These are phyloP conservation scores for Calonectria pseudoturangicola DNA, from an alignment of 2,329 filamentous ascomycete species.

Conservation along the genomic window DNA sequence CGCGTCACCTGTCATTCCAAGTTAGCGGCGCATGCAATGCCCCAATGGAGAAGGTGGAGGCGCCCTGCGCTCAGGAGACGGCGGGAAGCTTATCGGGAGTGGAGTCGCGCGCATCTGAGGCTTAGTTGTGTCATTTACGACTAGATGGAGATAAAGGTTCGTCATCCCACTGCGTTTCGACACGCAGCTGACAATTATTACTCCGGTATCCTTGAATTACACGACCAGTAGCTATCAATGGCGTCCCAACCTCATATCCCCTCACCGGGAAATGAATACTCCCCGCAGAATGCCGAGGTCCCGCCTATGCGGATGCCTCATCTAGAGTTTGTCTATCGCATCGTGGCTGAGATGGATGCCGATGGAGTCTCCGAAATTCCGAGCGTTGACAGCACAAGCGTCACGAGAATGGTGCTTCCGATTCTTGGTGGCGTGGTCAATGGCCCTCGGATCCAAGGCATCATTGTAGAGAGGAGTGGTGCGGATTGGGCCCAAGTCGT, in stretches of 20 bases:
- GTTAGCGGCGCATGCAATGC: constrained; percentile 31
- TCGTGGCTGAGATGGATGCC: constrained; percentile 48
- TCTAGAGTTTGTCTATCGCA: constrained; percentile 49
- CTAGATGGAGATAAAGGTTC: constrained; percentile 30
- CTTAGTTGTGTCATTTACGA: neutral
- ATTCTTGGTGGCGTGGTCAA: constrained; percentile 43
- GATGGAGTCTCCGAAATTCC: constrained; percentile 41
- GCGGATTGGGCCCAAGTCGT: constrained; percentile 48
- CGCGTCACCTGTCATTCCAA: neutral
- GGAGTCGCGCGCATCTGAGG: constrained; percentile 14
- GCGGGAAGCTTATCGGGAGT: constrained; percentile 27
- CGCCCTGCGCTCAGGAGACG: neutral
- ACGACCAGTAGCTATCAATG: constrained; percentile 7
- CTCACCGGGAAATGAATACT: constrained; percentile 46
- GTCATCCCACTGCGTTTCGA: constrained; percentile 8
- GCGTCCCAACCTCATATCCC: constrained; percentile 37
- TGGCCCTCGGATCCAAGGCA: constrained; percentile 42
- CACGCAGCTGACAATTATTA: constrained; percentile 3
- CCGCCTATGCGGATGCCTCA: constrained; percentile 48
- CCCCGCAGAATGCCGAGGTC: constrained; percentile 23
- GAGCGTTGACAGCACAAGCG: constrained; percentile 36
- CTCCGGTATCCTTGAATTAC: neutral
- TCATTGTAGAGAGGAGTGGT: constrained; percentile 45
- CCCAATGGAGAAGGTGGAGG: constrained; percentile 34
- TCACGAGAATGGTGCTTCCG: constrained; percentile 43